phyloP scores from a whole-genome alignment of 1,284 basidiomycete genomes.

The Ceratobasidium theobromae region DNA sequence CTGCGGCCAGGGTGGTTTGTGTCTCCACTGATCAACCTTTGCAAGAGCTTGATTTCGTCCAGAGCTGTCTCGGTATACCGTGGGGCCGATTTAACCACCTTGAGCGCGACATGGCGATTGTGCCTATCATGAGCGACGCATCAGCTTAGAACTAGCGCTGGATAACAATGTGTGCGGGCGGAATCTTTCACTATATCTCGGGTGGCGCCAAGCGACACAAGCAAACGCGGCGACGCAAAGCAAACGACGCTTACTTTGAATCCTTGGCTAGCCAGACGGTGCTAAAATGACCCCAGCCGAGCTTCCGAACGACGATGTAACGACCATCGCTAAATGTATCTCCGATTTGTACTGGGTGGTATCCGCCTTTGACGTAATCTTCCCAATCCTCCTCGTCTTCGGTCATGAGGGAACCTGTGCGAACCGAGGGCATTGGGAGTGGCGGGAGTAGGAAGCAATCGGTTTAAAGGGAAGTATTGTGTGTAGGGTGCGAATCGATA shows the following conservation, averaged over 20 bases:
- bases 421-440: constrained; percentile 19
- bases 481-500: constrained; percentile 12
- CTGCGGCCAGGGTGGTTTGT: constrained; percentile 51
- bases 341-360: constrained; percentile 95
- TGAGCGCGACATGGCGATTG: constrained; percentile 95
- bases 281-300: constrained; percentile 98
- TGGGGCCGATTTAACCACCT: constrained; percentile 97
- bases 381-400: constrained; percentile 47
- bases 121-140: constrained; percentile 55
- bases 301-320: constrained; percentile 91
- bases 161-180: no score
- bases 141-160: background rate
- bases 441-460: background rate
- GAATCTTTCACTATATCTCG: no score
- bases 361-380: constrained; percentile 84
- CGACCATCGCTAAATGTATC: constrained; percentile 86
- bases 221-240: constrained; percentile 33
- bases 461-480: constrained; percentile 13
- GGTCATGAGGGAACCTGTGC: constrained; percentile 36
- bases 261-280: constrained; percentile 93
- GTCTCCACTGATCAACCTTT: constrained; percentile 86
- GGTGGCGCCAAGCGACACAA: background rate
- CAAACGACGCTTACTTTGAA: constrained; percentile 59
- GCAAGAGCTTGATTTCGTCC: constrained; percentile 98
- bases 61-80: constrained; percentile 97